phyloP scores from a whole-genome alignment of 176 grass and related monocot genomes.

The Metroxylon sagu region DNA sequence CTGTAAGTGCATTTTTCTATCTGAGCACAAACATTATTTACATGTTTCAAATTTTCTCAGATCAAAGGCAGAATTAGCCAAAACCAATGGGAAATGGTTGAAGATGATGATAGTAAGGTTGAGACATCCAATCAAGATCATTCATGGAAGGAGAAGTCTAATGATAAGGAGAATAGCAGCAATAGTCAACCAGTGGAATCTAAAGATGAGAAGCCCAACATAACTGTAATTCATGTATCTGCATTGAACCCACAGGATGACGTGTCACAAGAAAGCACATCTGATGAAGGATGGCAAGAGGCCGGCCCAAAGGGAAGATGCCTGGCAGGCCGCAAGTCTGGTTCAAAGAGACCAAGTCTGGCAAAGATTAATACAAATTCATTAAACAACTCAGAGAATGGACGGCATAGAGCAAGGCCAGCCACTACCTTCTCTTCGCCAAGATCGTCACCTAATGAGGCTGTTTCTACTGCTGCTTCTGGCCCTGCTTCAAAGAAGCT shows the following conservation, averaged over 20 bases:
- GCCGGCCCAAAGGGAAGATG: constrained; percentile 74
- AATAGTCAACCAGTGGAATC: constrained; percentile 36
- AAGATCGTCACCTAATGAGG: constrained; percentile 47
- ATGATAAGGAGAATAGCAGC: constrained; percentile 56
- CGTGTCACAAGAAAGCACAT: constrained; percentile 49
- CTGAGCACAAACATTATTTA: constrained; percentile 19
- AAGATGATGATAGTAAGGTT: constrained; percentile 59
- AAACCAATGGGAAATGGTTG: constrained; percentile 54
- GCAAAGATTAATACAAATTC: constrained; percentile 73
- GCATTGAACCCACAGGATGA: constrained; percentile 24
- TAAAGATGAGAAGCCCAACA: constrained; percentile 47
- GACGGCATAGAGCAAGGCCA: constrained; percentile 49
- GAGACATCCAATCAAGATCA: constrained; percentile 36
- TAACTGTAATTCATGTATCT: constrained; percentile 29
- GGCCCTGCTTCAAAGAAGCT: constrained; percentile 71
- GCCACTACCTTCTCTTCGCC: constrained; percentile 46
- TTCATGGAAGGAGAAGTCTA: constrained; percentile 41
- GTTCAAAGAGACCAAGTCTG: constrained; percentile 59
- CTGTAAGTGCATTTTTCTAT: constrained; percentile 14
- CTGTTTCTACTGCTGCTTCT: constrained; percentile 23
- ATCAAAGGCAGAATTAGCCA: constrained; percentile 59
- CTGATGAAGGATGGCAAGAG: constrained; percentile 93
- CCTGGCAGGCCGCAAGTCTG: constrained; percentile 47
- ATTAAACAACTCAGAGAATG: constrained; percentile 52
- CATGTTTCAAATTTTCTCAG: constrained; percentile 33